These are phyloP conservation scores for Metschnikowia rubicola DNA, from an alignment of 805 yeast genomes.

Conservation along the genomic window DNA sequence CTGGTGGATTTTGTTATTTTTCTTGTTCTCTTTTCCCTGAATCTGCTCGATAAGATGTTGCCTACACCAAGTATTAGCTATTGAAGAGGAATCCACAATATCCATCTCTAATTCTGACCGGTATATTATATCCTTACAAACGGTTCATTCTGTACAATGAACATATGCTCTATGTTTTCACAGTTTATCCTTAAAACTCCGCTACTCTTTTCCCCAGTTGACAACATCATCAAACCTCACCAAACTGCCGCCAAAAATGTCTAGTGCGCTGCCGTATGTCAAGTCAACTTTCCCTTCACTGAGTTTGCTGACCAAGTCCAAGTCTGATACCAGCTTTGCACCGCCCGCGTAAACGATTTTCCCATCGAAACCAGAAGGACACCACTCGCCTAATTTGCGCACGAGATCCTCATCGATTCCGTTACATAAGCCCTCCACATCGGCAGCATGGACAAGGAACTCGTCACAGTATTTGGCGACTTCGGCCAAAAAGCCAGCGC, in stretches of 20 bases:
- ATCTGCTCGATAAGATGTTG: too few relatives aligned
- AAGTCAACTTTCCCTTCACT: constrained; percentile 84
- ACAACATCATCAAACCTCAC: constrained; percentile 77
- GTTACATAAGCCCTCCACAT: constrained; percentile 92
- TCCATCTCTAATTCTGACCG: too few relatives aligned
- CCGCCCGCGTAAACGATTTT: constrained; percentile 97
- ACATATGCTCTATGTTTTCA: too few relatives aligned
- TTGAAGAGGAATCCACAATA: too few relatives aligned
- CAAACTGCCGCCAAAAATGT: constrained; percentile 86
- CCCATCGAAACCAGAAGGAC: constrained; percentile 47
- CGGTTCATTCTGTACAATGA: too few relatives aligned
- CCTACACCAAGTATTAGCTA: too few relatives aligned
- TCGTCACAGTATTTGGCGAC: constrained; percentile 74
- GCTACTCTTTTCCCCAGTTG: constrained; percentile 46
- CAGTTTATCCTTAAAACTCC: constrained; percentile 32
- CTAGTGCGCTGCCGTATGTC: constrained; percentile 90
- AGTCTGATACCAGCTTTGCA: constrained; percentile 70
- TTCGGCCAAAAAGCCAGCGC: constrained; percentile 46
- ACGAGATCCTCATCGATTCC: constrained; percentile 89
- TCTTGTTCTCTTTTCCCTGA: too few relatives aligned
- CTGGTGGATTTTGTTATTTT: too few relatives aligned
- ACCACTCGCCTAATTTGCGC: constrained; percentile 71
- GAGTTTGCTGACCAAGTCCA: constrained; percentile 58
- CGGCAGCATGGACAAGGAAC: constrained; percentile 95
- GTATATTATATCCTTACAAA: too few relatives aligned